Evolutionary conservation across 2,329 filamentous ascomycete species (phyloP).

Genomic region (Pseudogymnoascus sp.): DNA sequence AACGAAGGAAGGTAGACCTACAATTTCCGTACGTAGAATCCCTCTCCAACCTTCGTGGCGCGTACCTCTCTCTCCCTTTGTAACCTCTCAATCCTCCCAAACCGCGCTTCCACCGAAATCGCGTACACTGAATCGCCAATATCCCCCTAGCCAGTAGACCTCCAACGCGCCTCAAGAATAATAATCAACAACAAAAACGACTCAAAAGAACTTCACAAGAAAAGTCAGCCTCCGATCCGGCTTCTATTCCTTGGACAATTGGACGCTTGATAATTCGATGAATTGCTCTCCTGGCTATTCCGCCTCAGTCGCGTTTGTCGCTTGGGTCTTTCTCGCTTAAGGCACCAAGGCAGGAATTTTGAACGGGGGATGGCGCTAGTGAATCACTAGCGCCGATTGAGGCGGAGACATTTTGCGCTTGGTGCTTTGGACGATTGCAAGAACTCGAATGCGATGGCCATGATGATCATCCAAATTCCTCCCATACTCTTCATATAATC

Average conservation of each 20-base stretch:
- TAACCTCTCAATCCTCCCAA: background rate
- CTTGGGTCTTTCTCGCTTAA: conserved; percentile 2
- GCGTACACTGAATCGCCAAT: conserved; percentile 1
- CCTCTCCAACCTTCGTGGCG: background rate
- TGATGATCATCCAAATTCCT: background rate
- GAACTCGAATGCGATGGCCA: background rate
- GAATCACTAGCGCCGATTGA: background rate
- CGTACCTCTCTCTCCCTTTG: background rate
- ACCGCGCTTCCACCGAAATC: background rate
- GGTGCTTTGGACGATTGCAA: background rate
- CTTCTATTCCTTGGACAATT: background rate
- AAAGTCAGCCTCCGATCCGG: background rate
- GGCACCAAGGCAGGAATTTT: background rate
- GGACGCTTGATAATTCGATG: background rate
- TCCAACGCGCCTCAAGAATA: background rate
- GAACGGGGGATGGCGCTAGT: background rate
- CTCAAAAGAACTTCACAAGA: background rate
- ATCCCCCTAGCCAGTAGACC: background rate
- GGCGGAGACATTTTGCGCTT: background rate
- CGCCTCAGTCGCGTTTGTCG: background rate
- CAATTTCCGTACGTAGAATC: background rate
- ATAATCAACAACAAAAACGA: background rate
- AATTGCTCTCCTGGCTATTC: background rate
- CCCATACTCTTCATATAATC: background rate
- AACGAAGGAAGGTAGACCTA: background rate